A percentile compares a stretch with the other conserved stretches of the same genome.
Evolutionary conservation across 2,329 filamentous ascomycete genomes (phyloP).

Genomic region (Diaporthe nobilis): DNA sequence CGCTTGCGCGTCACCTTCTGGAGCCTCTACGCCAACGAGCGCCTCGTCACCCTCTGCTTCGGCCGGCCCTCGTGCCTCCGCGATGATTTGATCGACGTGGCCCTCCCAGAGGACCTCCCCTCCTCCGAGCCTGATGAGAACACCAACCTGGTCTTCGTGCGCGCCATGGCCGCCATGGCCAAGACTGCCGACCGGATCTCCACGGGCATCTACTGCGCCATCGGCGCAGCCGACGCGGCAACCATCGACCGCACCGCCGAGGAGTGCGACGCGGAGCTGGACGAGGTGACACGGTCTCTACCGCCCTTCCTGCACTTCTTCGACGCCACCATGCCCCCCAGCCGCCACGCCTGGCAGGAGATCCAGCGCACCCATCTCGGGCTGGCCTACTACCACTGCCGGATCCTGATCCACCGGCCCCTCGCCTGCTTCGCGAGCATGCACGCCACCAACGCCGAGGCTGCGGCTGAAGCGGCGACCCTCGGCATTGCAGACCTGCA

Average conservation of each 20-base stretch:
- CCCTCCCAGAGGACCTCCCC: not conserved
- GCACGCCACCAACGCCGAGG: conserved; percentile 8
- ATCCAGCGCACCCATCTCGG: not conserved
- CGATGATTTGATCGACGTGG: not conserved
- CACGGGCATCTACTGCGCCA: conserved; percentile 4
- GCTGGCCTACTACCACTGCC: conserved; percentile 1
- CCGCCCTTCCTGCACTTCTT: conserved; percentile 9
- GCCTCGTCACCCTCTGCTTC: conserved; percentile 6
- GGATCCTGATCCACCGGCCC: not conserved
- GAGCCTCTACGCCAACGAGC: conserved; percentile 10
- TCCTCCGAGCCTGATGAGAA: not conserved
- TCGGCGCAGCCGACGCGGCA: not conserved
- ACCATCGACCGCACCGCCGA: not conserved
- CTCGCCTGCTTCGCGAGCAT: not conserved
- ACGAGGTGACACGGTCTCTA: not conserved
- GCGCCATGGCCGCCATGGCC: not conserved
- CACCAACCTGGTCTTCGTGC: not conserved
- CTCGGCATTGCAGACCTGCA: not conserved
- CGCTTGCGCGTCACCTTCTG: conserved; percentile 14
- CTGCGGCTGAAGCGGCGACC: not conserved
- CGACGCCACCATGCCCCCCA: not conserved
- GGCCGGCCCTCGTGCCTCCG: conserved; percentile 7
- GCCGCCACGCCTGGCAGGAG: not conserved
- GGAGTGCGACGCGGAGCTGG: not conserved
- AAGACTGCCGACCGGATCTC: not conserved